Conservation (phyloP, 2,329 filamentous ascomycete species). For the Claviceps sorghi region DNA sequence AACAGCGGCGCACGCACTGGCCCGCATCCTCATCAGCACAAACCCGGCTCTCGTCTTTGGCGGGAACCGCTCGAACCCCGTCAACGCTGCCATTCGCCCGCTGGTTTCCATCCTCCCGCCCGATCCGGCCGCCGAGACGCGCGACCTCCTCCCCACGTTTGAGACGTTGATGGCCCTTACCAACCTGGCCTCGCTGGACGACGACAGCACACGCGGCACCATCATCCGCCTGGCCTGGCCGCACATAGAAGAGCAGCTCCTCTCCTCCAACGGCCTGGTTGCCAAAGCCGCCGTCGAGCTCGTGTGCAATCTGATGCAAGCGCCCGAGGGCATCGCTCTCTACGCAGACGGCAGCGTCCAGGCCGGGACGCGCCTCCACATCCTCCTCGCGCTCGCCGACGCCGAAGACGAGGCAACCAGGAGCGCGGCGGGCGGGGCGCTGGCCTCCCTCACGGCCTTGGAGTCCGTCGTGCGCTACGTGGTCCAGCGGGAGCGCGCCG, state of each 20-base stretch:
- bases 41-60: slow-evolving; percentile 76
- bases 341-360: slow-evolving; percentile 54
- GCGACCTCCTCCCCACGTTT: slow-evolving; percentile 77
- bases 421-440: slow-evolving; percentile 71
- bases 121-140: slow-evolving; percentile 45
- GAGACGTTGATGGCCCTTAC: slow-evolving; percentile 85
- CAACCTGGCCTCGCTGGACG: slow-evolving; percentile 73
- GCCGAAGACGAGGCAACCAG: slow-evolving; percentile 68
- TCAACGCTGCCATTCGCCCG: slow-evolving; percentile 69
- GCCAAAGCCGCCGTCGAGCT: slow-evolving; percentile 77
- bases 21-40: slow-evolving; percentile 73
- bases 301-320: slow-evolving; percentile 75
- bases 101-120: slow-evolving; percentile 59
- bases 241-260: slow-evolving; percentile 67
- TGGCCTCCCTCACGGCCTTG: slow-evolving; percentile 71
- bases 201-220: slow-evolving; percentile 45
- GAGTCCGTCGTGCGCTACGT: slow-evolving; percentile 61
- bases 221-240: slow-evolving; percentile 65
- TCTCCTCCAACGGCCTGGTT: slow-evolving; percentile 61
- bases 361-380: slow-evolving; percentile 61
- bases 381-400: slow-evolving; percentile 77
- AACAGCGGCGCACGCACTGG: slow-evolving; percentile 64
- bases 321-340: slow-evolving; percentile 48
- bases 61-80: slow-evolving; percentile 56
- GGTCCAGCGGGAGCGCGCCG: slow-evolving; percentile 53